These are phyloP conservation scores for Populus simonii DNA, from an alignment of 345 rosid species.

Conservation along the genomic window DNA sequence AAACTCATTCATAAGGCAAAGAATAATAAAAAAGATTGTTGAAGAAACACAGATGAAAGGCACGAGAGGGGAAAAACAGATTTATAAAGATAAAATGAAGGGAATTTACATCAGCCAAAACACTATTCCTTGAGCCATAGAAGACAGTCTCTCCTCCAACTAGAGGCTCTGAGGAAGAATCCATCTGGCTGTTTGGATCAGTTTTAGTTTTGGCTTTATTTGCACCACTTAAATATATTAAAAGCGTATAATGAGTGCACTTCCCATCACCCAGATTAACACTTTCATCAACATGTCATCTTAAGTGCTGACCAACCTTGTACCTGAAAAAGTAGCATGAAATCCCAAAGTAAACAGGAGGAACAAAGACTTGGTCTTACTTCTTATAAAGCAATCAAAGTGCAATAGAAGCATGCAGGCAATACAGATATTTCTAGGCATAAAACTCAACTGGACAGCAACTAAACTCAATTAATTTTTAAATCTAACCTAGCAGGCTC, in stretches of 20 bases:
- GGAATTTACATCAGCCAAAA: constrained; percentile 71
- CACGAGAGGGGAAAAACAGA: neutral
- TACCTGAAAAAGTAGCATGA: constrained; percentile 44
- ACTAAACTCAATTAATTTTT: neutral
- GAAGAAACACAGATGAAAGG: neutral
- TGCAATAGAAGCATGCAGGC: neutral
- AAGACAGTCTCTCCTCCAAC: constrained; percentile 95
- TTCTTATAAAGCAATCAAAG: neutral
- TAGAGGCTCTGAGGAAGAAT: constrained; percentile 47
- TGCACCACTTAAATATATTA: constrained; percentile 78
- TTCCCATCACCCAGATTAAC: constrained; percentile 68
- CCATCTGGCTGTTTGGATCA: constrained; percentile 29
- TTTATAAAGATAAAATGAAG: neutral
- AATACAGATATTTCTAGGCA: neutral
- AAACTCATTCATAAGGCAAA: neutral
- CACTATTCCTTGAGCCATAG: constrained; percentile 64
- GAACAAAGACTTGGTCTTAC: neutral
- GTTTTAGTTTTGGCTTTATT: constrained; percentile 45
- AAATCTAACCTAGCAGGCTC: neutral
- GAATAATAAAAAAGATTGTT: neutral
- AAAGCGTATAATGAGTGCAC: constrained; percentile 70
- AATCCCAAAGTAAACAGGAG: neutral
- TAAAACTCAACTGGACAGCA: neutral
- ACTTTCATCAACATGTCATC: constrained; percentile 84
- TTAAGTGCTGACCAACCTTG: constrained; percentile 79